phyloP scores from a whole-genome alignment of 768 basidiomycete species.

The Ramaria rubella region DNA sequence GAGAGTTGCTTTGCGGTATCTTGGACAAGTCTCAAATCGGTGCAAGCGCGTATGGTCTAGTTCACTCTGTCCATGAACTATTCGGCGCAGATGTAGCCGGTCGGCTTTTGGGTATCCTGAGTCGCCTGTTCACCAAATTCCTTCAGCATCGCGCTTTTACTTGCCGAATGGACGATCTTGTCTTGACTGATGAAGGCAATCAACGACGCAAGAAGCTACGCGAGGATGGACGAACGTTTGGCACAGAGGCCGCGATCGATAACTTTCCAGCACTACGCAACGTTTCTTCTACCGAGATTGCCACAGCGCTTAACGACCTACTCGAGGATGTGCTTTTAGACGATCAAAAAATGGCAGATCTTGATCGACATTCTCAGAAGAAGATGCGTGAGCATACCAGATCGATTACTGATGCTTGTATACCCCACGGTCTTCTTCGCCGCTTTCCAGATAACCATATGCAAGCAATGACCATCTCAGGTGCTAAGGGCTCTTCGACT shows the following conservation, averaged over 20 bases:
- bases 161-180: slow-evolving; percentile 97
- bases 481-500: slow-evolving; percentile 96
- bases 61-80: slow-evolving; percentile 94
- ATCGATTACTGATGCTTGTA: slow-evolving; percentile 79
- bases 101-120: slow-evolving; percentile 85
- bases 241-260: slow-evolving; percentile 84
- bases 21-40: slow-evolving; percentile 98
- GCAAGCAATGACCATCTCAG: slow-evolving; percentile 98
- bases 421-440: slow-evolving; percentile 82
- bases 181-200: slow-evolving; percentile 80
- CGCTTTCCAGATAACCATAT: slow-evolving; percentile 98
- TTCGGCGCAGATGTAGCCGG: slow-evolving; percentile 90
- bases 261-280: slow-evolving; percentile 73
- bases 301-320: slow-evolving; percentile 51
- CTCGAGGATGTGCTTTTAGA: slow-evolving; percentile 91
- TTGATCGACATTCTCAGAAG: slow-evolving; percentile 88
- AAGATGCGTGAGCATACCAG: slow-evolving; percentile 82
- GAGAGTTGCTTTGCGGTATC: slow-evolving; percentile 88
- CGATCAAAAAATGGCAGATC: slow-evolving; percentile 94
- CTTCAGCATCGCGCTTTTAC: slow-evolving; percentile 96
- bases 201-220: slow-evolving; percentile 60
- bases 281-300: slow-evolving; percentile 46
- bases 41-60: slow-evolving; percentile 90
- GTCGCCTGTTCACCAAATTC: slow-evolving; percentile 93
- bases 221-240: slow-evolving; percentile 58